Base-by-base conservation (phyloP, 768 basidiomycete species). In the Phylloporus sp. region DNA sequence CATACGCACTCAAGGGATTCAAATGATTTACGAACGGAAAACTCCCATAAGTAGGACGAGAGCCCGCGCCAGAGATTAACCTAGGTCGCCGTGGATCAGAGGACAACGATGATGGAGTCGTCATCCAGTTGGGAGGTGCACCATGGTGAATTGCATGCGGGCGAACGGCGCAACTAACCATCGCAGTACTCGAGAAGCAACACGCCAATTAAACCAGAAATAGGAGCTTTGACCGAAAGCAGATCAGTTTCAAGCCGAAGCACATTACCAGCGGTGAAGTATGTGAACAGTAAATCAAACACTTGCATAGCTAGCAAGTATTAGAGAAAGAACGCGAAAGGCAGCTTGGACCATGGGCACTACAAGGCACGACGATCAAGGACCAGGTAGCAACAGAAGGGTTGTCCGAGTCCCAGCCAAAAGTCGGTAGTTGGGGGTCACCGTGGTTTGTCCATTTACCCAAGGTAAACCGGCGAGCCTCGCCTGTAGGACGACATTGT, bases 241-340 rank as follows among this genome's bases (percentile, higher is more conserved):
- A n/a, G n/a, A n/a, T n/a, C n/a, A n/a, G n/a, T n/a, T n/a, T n/a
- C n/a, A n/a, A n/a, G n/a, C n/a, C n/a, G n/a, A n/a, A n/a, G n/a
- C n/a, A n/a, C n/a, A n/a, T n/a, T n/a, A n/a, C n/a, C 22, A 24
- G 45, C 15, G 8, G 33, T 34, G 15, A 42, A 42, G 17, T 24
- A 15, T 15, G 11, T 23, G 31, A 36, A 14, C 13, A 27, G n/a
- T n/a, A 18, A 42, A 31, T n/a, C 13, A 40, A 34, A 49, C 17
- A 17, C 56, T 56, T 48, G 59, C 60, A 57, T 43, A 49, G 35
- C 52, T 62, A 4, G 48, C 60, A 17, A 62, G 34, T 21, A 62
- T 45, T 3, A 81, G 80, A 49, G 76, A 77, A 6, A 68, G 68
- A 4, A 73, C 64, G 22, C 76, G 70, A 49, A 80, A 79, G 9